Conservation (phyloP, 2,329 filamentous ascomycete species). For the Apiospora malaysiana region DNA sequence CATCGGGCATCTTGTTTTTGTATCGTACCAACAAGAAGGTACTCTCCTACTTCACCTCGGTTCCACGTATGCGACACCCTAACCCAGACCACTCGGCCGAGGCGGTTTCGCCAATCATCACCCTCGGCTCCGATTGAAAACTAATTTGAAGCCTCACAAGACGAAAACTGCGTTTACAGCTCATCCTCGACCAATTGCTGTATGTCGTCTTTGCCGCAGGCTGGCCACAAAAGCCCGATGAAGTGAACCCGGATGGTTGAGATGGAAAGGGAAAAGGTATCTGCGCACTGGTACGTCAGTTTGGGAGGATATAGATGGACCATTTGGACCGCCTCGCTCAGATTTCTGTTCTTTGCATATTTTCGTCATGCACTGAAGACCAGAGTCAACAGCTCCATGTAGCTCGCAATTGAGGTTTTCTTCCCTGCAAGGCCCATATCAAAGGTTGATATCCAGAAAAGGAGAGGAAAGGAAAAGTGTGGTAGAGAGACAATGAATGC, state of each 20-base stretch:
- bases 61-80: slow-evolving; percentile 24
- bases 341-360: slow-evolving; percentile 55
- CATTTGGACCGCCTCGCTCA: slow-evolving; percentile 44
- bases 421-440: slow-evolving; percentile 30
- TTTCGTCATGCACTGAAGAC: slow-evolving; percentile 38
- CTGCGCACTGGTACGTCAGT: slow-evolving; percentile 24
- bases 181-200: slow-evolving; percentile 31
- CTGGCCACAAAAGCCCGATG: slow-evolving; percentile 27
- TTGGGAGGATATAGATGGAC: slow-evolving; percentile 25
- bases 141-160: slow-evolving; percentile 45
- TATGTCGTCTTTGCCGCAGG: slow-evolving; percentile 37
- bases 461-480: background rate
- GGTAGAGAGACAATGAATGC: background rate
- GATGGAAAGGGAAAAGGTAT: background rate
- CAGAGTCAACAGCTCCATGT: slow-evolving; percentile 34
- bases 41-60: slow-evolving; percentile 21
- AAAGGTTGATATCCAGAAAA: background rate
- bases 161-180: slow-evolving; percentile 24
- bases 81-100: slow-evolving; percentile 30
- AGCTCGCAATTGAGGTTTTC: slow-evolving; percentile 29
- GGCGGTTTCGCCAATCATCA: slow-evolving; percentile 29
- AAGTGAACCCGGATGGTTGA: slow-evolving; percentile 17
- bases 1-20: slow-evolving; percentile 48
- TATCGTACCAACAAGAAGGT: slow-evolving; percentile 27
- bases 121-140: slow-evolving; percentile 61